Base-by-base conservation (phyloP, 768 basidiomycete species). In the Leccinum incarnatum region DNA sequence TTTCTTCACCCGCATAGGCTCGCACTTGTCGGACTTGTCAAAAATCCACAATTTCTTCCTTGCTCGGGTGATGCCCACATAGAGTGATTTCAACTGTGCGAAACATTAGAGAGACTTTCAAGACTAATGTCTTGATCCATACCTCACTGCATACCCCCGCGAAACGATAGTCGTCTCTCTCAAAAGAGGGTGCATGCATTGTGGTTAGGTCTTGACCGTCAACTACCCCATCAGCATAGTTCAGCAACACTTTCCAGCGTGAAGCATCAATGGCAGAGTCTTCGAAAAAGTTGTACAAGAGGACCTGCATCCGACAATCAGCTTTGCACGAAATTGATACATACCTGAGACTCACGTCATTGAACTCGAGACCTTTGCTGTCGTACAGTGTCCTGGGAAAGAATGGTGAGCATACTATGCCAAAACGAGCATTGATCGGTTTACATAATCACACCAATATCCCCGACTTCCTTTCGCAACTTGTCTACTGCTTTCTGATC, bases 261-360 rank as follows among this genome's bases (percentile, higher is more conserved):
- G 81, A 70, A 1, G 68, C 56, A 42, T 79, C 79, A 2, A 81
- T 70, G 0, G 66, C 63, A 0, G 89, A 91, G 62, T 88, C 86
- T 27, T 82, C 78, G 63, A 91, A 91, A 70, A 90, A 90, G 61
- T 91, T 84, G 64, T 85, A 90, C 11, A 91, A 65, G 3, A 91
- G 75, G 4, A 91, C 88, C 88, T 89, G 56, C 0, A 48, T 46
- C 21, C 11, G 19, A 25, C 2, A 9, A 34, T 62, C 19, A 62
- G 49, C 57, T 59, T 1, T 32, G 2, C 25, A 30, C 2, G 8
- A 5, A 5, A 2, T 30, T 12, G 1, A 7, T 14, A 51, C 29
- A n/a, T 6, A 9, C 4, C 5, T 14, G 4, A 30, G 8, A 5
- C 65, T 59, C 53, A 63, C 65, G 11, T 69, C 66, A 36, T 66